A percentile compares a stretch with the other conserved stretches of the same genome.
phyloP scores from a whole-genome alignment of 257 asterid species.

The Gentiana macrophylla region DNA sequence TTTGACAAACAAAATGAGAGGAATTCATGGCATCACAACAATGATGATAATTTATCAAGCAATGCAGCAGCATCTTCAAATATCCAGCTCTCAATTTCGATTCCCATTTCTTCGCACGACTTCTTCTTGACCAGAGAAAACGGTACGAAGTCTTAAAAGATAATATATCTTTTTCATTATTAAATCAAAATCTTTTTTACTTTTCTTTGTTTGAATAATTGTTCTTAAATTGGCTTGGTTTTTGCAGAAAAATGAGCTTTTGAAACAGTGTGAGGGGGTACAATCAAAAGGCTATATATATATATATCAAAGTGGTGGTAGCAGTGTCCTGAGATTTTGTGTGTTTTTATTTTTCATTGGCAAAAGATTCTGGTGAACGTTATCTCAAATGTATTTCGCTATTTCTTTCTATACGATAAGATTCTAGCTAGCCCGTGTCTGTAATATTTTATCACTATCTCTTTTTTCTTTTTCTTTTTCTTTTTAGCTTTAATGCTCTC shows the following conservation, averaged over 20 bases:
- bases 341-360: background rate
- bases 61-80: slow-evolving; percentile 16
- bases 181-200: background rate
- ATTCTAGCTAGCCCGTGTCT: too few species aligned
- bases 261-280: slow-evolving; percentile 12
- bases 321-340: slow-evolving; percentile 24
- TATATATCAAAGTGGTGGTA: slow-evolving; percentile 20
- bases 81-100: slow-evolving; percentile 61
- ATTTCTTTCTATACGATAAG: too few species aligned
- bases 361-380: too few species aligned
- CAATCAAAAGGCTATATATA: slow-evolving; percentile 34
- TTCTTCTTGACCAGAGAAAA: slow-evolving; percentile 56
- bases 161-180: too few species aligned
- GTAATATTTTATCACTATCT: too few species aligned
- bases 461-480: too few species aligned
- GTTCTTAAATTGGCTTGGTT: slow-evolving; percentile 5
- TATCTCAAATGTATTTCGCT: too few species aligned
- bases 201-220: background rate
- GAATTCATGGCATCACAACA: slow-evolving; percentile 30
- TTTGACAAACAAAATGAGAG: slow-evolving; percentile 73
- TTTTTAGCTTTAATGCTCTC: too few species aligned
- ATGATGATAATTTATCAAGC: slow-evolving; percentile 31
- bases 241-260: slow-evolving; percentile 35
- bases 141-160: slow-evolving; percentile 20
- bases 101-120: slow-evolving; percentile 58